phyloP scores from a whole-genome alignment of 768 basidiomycete genomes.

The Termitomyces sp. region DNA sequence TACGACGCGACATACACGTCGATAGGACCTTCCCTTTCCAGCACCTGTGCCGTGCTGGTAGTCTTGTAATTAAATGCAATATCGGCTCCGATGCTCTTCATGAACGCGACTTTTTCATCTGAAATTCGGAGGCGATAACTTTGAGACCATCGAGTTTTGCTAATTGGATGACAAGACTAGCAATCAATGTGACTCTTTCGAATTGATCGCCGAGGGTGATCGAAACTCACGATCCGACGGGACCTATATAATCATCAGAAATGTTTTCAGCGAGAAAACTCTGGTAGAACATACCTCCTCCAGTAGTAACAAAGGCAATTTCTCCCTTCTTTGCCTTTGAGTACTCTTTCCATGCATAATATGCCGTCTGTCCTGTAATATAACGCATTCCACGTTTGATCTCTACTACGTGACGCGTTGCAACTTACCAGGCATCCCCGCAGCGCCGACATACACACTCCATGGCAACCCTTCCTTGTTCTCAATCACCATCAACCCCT shows the following conservation, averaged over 20 bases:
- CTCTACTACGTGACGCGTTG: background rate
- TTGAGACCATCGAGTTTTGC: slow-evolving; percentile 49
- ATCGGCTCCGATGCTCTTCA: slow-evolving; percentile 60
- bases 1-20: slow-evolving; percentile 27
- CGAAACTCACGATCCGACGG: slow-evolving; percentile 40
- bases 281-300: slow-evolving; percentile 22
- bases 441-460: slow-evolving; percentile 42
- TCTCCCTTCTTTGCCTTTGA: slow-evolving; percentile 35
- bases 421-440: slow-evolving; percentile 48
- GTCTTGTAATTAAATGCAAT: slow-evolving; percentile 75
- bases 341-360: slow-evolving; percentile 34
- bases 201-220: background rate
- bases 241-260: slow-evolving; percentile 7
- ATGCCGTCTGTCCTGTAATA: slow-evolving; percentile 30
- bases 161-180: slow-evolving; percentile 43
- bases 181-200: background rate
- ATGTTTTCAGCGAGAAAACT: background rate
- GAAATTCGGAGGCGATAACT: slow-evolving; percentile 67
- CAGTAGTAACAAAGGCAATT: slow-evolving; percentile 33
- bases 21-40: slow-evolving; percentile 48
- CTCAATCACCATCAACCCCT: slow-evolving; percentile 21
- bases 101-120: slow-evolving; percentile 65
- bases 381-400: background rate
- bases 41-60: slow-evolving; percentile 39
- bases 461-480: slow-evolving; percentile 42